Conservation (phyloP, 2,329 filamentous ascomycete genomes). For the Trichophyton benhamiae region DNA sequence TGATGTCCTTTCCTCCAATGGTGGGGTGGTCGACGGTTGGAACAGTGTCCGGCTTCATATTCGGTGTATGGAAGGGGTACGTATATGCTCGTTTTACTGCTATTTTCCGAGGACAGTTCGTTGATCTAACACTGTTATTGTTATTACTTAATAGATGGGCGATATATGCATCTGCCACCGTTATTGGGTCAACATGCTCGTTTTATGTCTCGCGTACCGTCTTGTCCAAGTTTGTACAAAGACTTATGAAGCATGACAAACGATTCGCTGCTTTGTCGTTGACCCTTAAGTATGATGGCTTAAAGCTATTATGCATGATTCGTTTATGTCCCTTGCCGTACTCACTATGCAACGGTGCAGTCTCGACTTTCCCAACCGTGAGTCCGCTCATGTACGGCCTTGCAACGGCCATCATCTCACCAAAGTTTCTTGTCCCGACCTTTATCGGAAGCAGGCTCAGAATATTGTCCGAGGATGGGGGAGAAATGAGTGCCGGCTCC, state of each 20-base stretch:
- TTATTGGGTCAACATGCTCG: conserved; percentile 63
- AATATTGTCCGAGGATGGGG: conserved; percentile 67
- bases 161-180: conserved; percentile 64
- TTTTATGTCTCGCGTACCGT: conserved; percentile 73
- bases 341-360: conserved; percentile 82
- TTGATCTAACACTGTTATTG: conserved; percentile 43
- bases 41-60: conserved; percentile 58
- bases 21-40: conserved; percentile 75
- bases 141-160: conserved; percentile 52
- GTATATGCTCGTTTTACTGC: conserved; percentile 19
- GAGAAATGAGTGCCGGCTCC: conserved; percentile 66
- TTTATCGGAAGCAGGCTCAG: conserved; percentile 83
- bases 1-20: conserved; percentile 71
- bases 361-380: conserved; percentile 86
- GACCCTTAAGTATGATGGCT: conserved; percentile 77
- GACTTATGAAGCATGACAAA: conserved; percentile 68
- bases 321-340: conserved; percentile 87
- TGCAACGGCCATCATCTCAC: conserved; percentile 69
- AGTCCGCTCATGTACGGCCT: conserved; percentile 61
- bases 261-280: conserved; percentile 80
- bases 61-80: conserved; percentile 60
- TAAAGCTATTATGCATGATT: conserved; percentile 83
- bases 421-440: conserved; percentile 81
- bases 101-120: conserved; percentile 37
- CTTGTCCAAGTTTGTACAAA: conserved; percentile 64